Evolutionary conservation across 2,329 filamentous ascomycete species (phyloP), one percentile per base, ranked within the genome.

Genomic region (Aspergillus bombycis): DNA sequence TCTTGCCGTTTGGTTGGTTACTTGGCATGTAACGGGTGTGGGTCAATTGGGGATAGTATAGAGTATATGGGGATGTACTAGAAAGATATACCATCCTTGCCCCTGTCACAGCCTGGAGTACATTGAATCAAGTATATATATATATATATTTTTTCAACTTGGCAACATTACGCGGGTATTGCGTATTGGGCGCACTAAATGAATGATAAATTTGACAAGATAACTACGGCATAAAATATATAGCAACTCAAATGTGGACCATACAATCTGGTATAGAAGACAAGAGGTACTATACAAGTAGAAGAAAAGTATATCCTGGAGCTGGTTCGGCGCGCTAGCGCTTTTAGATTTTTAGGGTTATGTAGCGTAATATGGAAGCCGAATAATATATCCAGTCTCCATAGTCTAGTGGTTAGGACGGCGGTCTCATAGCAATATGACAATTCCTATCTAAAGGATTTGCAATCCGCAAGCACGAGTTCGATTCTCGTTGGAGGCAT

Each of bases 351-450:
- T n/a, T n/a, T 10, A n/a, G 36, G 38, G 16, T 8, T 41, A 41
- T 41, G 19, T 41, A n/a, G 19, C 38, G 6, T 41, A 19, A 19
- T 19, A 0, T n/a, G 0, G 10, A 9, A 0, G 1, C 19, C 3
- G 19, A 41, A n/a, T 41, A 41, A 41, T 41, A 41, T 41, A 41
- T 14, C 54, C 36, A 46, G 58, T 60, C 23, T 60, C 58, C 58
- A 60, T 60, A 60, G 58, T 60, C 58, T 60, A 60, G 58, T 60
- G 58, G 58, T 60, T 38, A 60, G 58, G 58, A 60, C 58, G 58
- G 58, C 58, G 58, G 58, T 60, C 58, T 60, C 58, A 60, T 60
- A 60, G 34, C 34, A 36, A 21, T 45, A 23, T 60, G 58, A 60
- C 58, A n/a, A 21, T 46, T 23, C 58, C 48, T 45, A 43, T 38